Evolutionary conservation across 1,139 yeast genomes (phyloP).

Genomic region (Saccharomyces hybrid): DNA sequence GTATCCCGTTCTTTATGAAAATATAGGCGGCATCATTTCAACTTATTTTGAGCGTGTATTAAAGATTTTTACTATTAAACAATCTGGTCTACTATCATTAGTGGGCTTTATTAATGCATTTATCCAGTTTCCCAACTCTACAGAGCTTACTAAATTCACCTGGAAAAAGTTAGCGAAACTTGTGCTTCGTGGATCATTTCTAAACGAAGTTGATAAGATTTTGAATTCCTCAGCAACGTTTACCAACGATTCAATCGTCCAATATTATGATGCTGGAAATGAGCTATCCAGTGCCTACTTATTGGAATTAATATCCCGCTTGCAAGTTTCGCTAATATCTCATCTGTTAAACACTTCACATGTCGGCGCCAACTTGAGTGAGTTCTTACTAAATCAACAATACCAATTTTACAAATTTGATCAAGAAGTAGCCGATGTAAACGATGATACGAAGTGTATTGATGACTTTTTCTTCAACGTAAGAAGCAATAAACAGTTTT

Average conservation of each 20-base stretch:
- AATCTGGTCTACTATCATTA: constrained; percentile 26
- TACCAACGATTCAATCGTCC: constrained; percentile 26
- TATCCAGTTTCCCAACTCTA: constrained; percentile 13
- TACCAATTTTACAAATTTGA: constrained; percentile 9
- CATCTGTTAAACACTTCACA: constrained; percentile 10
- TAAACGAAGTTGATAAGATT: constrained; percentile 17
- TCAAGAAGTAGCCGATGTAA: not conserved
- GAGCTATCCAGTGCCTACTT: constrained; percentile 26
- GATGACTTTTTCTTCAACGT: constrained; percentile 5
- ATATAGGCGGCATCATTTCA: not conserved
- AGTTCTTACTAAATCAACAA: constrained; percentile 17
- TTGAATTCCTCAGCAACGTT: constrained; percentile 18
- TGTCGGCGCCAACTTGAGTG: constrained; percentile 8
- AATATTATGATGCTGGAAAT: constrained; percentile 24
- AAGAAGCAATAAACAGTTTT: constrained; percentile 6
- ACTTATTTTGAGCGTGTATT: constrained; percentile 10
- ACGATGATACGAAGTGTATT: constrained; percentile 1
- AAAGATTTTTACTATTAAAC: constrained; percentile 15
- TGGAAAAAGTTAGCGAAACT: constrained; percentile 16
- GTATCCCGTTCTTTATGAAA: constrained; percentile 26
- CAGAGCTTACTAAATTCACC: constrained; percentile 17
- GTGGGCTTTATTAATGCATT: constrained; percentile 28
- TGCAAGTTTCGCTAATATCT: constrained; percentile 20
- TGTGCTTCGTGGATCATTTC: constrained; percentile 16
- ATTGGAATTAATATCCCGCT: constrained; percentile 16